A percentile compares a stretch with the other conserved stretches of the same genome.
Conservation (phyloP, 257 asterid species). For the Handroanthus guayacan region DNA sequence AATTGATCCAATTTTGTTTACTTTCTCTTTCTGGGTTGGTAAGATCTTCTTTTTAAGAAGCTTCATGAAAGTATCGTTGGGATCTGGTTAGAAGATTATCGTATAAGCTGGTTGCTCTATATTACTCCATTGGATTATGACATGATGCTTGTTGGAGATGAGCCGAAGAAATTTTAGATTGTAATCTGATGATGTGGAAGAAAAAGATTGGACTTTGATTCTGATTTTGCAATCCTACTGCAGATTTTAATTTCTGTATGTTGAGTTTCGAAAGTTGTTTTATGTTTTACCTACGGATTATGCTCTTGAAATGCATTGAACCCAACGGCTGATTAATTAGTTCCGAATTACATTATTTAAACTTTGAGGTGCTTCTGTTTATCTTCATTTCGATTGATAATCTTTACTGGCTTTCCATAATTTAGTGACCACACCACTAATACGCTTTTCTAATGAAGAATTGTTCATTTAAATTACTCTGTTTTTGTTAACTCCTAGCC, state of each 20-base stretch:
- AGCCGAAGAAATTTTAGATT: background rate
- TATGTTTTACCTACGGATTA: constrained; percentile 18
- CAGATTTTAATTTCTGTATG: constrained; percentile 14
- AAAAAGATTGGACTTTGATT: constrained; percentile 40
- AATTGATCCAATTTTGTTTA: constrained; percentile 27
- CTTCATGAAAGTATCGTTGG: constrained; percentile 22
- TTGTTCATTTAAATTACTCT: background rate
- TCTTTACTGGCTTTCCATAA: background rate
- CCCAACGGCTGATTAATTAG: background rate
- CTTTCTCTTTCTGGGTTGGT: constrained; percentile 30
- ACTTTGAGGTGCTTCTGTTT: constrained; percentile 4
- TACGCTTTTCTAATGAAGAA: background rate
- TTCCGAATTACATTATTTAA: constrained; percentile 3
- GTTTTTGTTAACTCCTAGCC: background rate
- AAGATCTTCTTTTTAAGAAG: constrained; percentile 36
- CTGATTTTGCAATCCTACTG: constrained; percentile 21
- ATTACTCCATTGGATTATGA: constrained; percentile 18
- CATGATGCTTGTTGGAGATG: background rate
- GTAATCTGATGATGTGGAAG: constrained; percentile 5
- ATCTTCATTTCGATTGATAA: background rate
- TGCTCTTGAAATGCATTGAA: constrained; percentile 29
- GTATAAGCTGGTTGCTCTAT: background rate
- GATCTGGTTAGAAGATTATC: constrained; percentile 38
- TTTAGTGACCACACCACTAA: background rate
- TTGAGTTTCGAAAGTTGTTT: background rate